Evolutionary conservation across 495 filamentous ascomycete genomes (phyloP).

Genomic region (Trichoderma virens): DNA sequence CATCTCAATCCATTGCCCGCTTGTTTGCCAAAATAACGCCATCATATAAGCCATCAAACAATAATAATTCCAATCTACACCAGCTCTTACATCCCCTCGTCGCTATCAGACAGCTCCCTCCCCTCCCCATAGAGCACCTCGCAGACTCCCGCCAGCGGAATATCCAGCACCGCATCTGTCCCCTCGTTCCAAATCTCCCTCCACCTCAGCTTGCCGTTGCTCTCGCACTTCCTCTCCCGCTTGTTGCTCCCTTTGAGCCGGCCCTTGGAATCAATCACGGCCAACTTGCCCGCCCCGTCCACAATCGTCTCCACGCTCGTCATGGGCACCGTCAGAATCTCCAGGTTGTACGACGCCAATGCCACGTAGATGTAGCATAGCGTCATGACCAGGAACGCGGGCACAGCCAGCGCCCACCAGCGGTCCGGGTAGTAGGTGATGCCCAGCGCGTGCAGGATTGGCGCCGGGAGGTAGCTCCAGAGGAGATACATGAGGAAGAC

Average conservation of each 20-base stretch:
- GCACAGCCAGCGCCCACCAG: constrained; percentile 94
- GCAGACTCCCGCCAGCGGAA: constrained; percentile 93
- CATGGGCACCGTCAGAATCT: constrained; percentile 76
- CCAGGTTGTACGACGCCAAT: constrained; percentile 83
- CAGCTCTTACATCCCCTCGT: constrained; percentile 10
- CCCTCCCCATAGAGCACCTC: constrained; percentile 71
- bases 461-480: constrained; percentile 89
- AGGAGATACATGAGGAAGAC: constrained; percentile 84
- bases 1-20: neutral
- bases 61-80: neutral
- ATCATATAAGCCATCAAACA: neutral
- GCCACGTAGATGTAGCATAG: constrained; percentile 93
- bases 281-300: constrained; percentile 80
- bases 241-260: constrained; percentile 47
- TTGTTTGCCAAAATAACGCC: neutral
- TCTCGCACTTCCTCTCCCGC: constrained; percentile 38
- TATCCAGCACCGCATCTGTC: constrained; percentile 96
- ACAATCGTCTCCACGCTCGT: constrained; percentile 81
- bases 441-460: constrained; percentile 84
- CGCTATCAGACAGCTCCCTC: constrained; percentile 22
- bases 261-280: constrained; percentile 68
- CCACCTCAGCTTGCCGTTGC: constrained; percentile 51
- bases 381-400: constrained; percentile 79
- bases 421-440: constrained; percentile 96
- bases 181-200: constrained; percentile 76